phyloP scores from a whole-genome alignment of 805 yeast species.

The Tetrapisispora taiwanensis region DNA sequence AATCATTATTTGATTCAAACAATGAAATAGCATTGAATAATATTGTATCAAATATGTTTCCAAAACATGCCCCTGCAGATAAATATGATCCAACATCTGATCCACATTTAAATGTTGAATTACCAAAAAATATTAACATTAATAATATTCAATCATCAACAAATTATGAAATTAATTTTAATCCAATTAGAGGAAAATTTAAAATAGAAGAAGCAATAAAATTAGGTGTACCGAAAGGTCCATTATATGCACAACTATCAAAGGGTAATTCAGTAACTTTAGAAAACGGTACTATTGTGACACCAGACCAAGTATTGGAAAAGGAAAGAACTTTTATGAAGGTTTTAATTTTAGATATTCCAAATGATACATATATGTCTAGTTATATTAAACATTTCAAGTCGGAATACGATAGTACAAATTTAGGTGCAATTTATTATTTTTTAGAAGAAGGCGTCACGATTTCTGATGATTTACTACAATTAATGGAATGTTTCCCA shows the following conservation, averaged over 20 bases:
- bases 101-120: conserved; percentile 29
- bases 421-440: conserved; percentile 55
- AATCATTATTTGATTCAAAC: conserved; percentile 5
- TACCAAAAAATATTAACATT: conserved; percentile 22
- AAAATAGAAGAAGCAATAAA: conserved; percentile 51
- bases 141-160: conserved; percentile 31
- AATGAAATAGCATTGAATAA: conserved; percentile 10
- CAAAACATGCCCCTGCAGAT: conserved; percentile 34
- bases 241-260: conserved; percentile 47
- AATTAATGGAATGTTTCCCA: conserved; percentile 43
- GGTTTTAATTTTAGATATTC: conserved; percentile 64
- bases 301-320: conserved; percentile 65
- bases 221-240: conserved; percentile 62
- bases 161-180: conserved; percentile 56
- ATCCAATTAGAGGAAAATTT: conserved; percentile 70
- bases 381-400: conserved; percentile 14
- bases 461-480: conserved; percentile 33
- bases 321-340: conserved; percentile 48
- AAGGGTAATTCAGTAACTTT: conserved; percentile 48
- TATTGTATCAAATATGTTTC: conserved; percentile 48
- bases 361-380: conserved; percentile 35
- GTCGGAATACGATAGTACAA: conserved; percentile 12
- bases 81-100: conserved; percentile 31
- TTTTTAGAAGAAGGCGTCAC: conserved; percentile 57
- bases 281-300: conserved; percentile 47